Percentiles rank a stretch among this genome's conserved stretches.
Conservation (phyloP, 2,329 filamentous ascomycete genomes). For the Penicillium fuscoglaucum region DNA sequence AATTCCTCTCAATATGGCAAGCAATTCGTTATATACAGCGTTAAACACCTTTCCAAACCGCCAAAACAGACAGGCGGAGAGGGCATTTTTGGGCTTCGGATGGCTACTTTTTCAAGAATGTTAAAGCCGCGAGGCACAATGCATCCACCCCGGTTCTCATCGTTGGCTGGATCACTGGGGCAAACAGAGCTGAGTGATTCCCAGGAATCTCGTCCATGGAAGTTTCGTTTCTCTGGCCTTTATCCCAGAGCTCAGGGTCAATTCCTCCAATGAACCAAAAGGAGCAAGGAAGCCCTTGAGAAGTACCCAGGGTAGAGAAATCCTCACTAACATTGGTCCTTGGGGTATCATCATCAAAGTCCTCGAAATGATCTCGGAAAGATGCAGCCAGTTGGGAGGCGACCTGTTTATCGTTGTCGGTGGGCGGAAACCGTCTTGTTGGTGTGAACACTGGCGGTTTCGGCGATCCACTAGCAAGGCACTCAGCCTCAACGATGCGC, state of each 20-base stretch:
- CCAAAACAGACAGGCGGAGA: background rate
- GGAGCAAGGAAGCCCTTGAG: constrained; percentile 50
- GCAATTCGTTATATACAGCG: background rate
- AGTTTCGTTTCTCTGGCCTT: constrained; percentile 46
- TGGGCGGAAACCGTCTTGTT: constrained; percentile 54
- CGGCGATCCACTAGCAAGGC: constrained; percentile 52
- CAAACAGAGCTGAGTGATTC: constrained; percentile 62
- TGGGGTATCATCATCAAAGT: constrained; percentile 35
- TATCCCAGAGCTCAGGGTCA: constrained; percentile 53
- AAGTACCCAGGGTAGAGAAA: constrained; percentile 57
- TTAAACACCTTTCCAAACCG: background rate
- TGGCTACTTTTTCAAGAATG: constrained; percentile 30
- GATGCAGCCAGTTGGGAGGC: constrained; percentile 47
- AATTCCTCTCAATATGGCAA: background rate
- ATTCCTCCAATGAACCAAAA: constrained; percentile 61
- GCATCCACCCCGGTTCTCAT: constrained; percentile 55
- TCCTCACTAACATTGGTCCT: constrained; percentile 54
- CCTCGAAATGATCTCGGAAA: constrained; percentile 52
- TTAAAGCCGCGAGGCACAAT: constrained; percentile 54
- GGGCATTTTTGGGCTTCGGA: background rate
- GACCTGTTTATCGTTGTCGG: constrained; percentile 52
- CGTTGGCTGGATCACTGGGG: constrained; percentile 60
- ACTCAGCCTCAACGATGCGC: constrained; percentile 60
- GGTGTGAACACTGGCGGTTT: constrained; percentile 49
- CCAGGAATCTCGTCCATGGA: constrained; percentile 53